Conservation (phyloP, 1,284 basidiomycete species). For the Ganoderma lucidum region DNA sequence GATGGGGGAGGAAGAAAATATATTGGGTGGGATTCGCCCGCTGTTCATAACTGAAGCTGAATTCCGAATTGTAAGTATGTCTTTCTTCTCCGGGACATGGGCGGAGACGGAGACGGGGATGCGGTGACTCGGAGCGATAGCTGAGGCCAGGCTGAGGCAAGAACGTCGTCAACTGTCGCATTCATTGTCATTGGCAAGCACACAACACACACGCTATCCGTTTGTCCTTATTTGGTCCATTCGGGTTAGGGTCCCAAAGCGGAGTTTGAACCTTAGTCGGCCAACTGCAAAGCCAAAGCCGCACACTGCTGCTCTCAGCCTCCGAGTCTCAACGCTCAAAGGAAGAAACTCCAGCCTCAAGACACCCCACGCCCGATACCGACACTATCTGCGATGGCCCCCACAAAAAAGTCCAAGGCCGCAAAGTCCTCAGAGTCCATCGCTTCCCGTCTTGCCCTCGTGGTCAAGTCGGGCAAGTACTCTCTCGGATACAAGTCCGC, state of each 20-base stretch:
- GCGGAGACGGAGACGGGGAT: not conserved
- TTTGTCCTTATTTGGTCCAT: constrained; percentile 33
- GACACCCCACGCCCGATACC: constrained; percentile 31
- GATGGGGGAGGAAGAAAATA: constrained; percentile 26
- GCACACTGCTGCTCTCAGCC: constrained; percentile 14
- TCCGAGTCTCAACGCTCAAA: too few species aligned
- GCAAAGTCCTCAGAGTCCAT: constrained; percentile 94
- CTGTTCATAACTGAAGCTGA: constrained; percentile 24
- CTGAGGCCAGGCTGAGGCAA: constrained; percentile 16
- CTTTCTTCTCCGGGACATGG: not conserved
- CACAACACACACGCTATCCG: constrained; percentile 32
- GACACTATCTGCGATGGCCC: constrained; percentile 73
- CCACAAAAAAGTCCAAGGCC: constrained; percentile 94
- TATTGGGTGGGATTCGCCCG: constrained; percentile 23
- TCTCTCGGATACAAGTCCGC: constrained; percentile 96
- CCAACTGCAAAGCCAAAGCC: constrained; percentile 36
- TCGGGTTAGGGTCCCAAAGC: constrained; percentile 33
- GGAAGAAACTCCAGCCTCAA: constrained; percentile 32
- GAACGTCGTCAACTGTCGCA: constrained; percentile 9
- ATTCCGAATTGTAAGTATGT: constrained; percentile 28
- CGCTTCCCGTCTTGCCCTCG: constrained; percentile 94
- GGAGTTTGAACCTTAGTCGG: constrained; percentile 34
- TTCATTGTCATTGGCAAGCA: constrained; percentile 11
- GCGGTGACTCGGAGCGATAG: too few species aligned
- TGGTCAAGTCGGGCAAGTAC: constrained; percentile 98